Evolutionary conservation across 208 protist species (phyloP), one percentile per base, ranked within the genome.

Genomic region (Wallacemonas sp.): DNA sequence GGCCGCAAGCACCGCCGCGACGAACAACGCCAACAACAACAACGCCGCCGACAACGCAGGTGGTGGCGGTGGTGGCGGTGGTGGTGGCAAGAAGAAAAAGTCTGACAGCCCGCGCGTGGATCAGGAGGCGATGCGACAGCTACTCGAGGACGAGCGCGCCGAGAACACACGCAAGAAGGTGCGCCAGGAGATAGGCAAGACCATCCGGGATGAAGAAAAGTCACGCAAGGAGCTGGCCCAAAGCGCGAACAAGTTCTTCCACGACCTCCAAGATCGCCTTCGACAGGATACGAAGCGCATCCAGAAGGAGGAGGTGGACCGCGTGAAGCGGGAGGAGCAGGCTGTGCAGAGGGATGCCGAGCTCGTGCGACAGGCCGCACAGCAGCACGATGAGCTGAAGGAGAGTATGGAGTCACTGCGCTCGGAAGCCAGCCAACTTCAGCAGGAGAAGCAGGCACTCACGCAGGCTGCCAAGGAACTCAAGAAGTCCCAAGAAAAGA

Each of bases 151-250:
- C 49, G 90, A 93, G 71, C 80, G 86, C 54, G 80, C 79, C 16
- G 87, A 91, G 68, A 75, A 85, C 61, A 67, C 79, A 39, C 48
- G 72, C 46, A 93, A 93, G 77, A 83, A 83, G 70, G 76, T 96
- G 19, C 88, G 81, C 33, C 83, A 90, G 55, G 87, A 96, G 23
- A 86, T 96, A 34, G 74, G 55, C 64, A 90, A 90, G 68, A 78
- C 80, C 3, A 75, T 90, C 32, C 86, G 85, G 17, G 90, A 96
- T 19, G 87, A 94, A 62, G 90, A 96, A 30, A 84, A 82, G 70
- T 87, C 78, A 2, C 87, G 90, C n/a, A 96, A 94, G 68, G 88
- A 94, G 23, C 44, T 88, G n/a, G 55, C 52, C 5, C 87, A 94
- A 67, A 65, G 76, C 9, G 64, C 68, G n/a, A 78, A 47, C 27